A percentile compares a stretch with the other conserved stretches of the same genome.
These are phyloP conservation scores for Telfairia occidentalis DNA, from an alignment of 331 rosid species.

Conservation along the genomic window DNA sequence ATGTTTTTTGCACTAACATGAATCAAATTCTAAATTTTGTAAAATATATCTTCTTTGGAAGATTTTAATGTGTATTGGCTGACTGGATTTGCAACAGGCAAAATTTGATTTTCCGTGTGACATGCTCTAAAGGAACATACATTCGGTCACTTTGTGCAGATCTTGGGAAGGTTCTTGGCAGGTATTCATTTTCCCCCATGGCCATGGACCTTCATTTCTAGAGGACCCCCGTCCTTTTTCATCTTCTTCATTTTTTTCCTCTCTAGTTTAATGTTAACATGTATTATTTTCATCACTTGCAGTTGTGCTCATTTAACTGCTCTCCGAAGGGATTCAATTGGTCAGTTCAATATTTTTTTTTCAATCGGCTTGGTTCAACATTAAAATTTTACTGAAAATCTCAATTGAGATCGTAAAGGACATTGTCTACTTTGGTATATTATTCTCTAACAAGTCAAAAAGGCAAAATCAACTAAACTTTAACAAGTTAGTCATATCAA, in stretches of 20 bases:
- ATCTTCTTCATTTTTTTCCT: not conserved
- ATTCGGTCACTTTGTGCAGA: constrained; percentile 89
- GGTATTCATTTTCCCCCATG: constrained; percentile 27
- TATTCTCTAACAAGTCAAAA: not conserved
- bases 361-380: not conserved
- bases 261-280: not conserved
- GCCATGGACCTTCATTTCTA: not conserved
- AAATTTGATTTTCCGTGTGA: constrained; percentile 80
- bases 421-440: not conserved
- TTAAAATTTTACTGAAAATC: not conserved
- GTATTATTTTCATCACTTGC: constrained; percentile 20
- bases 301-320: constrained; percentile 94
- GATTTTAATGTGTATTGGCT: not conserved
- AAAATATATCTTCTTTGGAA: not conserved
- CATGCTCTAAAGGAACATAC: constrained; percentile 89
- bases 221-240: no score
- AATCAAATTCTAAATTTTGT: not conserved
- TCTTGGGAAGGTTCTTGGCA: constrained; percentile 85
- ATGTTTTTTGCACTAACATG: not conserved
- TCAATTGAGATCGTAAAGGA: not conserved
- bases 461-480: not conserved
- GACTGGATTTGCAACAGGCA: constrained; percentile 47
- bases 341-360: constrained; percentile 27
- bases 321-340: constrained; percentile 86
- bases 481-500: not conserved